Conservation (phyloP, 106 monocot genomes). For the Dactylorhiza incarnata region DNA sequence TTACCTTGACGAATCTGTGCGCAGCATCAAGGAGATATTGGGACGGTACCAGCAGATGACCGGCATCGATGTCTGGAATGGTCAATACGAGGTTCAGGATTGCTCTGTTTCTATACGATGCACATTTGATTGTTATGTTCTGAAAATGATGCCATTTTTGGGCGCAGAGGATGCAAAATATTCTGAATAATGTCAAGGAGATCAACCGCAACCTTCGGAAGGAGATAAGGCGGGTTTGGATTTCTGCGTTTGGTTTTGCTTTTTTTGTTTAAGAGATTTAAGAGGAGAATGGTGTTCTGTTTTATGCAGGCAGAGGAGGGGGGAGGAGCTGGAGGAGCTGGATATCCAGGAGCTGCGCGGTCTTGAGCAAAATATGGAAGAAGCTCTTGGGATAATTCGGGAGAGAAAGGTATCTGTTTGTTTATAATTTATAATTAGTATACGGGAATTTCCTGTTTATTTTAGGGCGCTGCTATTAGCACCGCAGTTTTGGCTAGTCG, state of each 20-base stretch:
- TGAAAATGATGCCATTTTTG: neutral
- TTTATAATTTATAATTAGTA: too few relatives aligned
- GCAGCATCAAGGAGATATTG: conserved; percentile 53
- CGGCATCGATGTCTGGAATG: conserved; percentile 58
- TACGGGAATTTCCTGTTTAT: too few relatives aligned
- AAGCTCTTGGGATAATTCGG: conserved; percentile 19
- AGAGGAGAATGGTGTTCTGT: neutral
- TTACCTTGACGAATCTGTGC: neutral
- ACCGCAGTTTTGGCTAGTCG: too few relatives aligned
- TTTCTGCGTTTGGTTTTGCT: neutral
- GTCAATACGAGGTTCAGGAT: conserved; percentile 53
- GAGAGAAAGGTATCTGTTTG: conserved; percentile 10
- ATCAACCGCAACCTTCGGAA: conserved; percentile 66
- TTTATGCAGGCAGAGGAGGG: conserved; percentile 18
- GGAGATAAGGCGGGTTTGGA: conserved; percentile 53
- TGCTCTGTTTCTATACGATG: neutral
- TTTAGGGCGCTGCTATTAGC: too few relatives aligned
- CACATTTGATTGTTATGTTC: too few relatives aligned
- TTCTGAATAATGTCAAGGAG: conserved; percentile 60
- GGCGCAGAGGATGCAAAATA: conserved; percentile 76
- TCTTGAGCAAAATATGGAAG: conserved; percentile 35
- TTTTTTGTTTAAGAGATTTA: neutral
- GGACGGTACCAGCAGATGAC: conserved; percentile 61
- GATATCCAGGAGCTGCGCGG: conserved; percentile 25
- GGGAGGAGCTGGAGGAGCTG: conserved; percentile 23